phyloP scores from a whole-genome alignment of 495 filamentous ascomycete species.

The Pseudoneurospora amorphoporcata region DNA sequence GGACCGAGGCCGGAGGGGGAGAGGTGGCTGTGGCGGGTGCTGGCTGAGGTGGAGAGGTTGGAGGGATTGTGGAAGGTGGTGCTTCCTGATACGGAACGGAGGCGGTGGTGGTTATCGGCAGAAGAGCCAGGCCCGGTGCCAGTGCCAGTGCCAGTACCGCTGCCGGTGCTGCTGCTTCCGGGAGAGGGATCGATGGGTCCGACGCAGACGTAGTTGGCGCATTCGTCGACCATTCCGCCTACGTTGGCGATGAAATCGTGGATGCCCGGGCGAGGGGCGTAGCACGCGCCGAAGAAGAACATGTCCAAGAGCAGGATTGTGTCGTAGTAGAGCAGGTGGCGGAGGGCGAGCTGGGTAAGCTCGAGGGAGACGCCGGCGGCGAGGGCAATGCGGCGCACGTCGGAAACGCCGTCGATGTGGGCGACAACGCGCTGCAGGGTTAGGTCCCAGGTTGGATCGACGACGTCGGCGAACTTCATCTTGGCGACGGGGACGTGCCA shows the following conservation, averaged over 20 bases:
- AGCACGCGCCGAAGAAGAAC: conserved; percentile 86
- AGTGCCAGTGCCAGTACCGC: neutral
- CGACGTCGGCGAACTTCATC: conserved; percentile 56
- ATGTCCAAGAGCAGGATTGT: conserved; percentile 81
- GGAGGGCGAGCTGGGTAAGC: conserved; percentile 71
- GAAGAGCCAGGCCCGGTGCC: neutral
- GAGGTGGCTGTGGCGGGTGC: neutral
- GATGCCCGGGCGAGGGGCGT: conserved; percentile 71
- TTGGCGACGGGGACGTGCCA: conserved; percentile 90
- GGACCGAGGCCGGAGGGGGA: neutral
- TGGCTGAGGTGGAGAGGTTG: neutral
- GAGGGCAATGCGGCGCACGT: conserved; percentile 72
- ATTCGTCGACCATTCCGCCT: conserved; percentile 70
- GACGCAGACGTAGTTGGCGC: conserved; percentile 63
- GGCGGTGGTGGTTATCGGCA: neutral
- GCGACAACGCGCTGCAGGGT: conserved; percentile 76
- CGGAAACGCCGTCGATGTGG: conserved; percentile 82
- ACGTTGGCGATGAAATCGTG: conserved; percentile 58
- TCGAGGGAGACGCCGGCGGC: conserved; percentile 75
- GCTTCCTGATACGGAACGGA: neutral
- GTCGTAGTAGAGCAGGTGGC: conserved; percentile 84
- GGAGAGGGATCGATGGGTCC: conserved; percentile 1
- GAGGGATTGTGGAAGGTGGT: neutral
- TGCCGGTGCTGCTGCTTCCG: neutral
- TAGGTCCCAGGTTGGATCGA: conserved; percentile 85